Percentiles rank a stretch among this genome's conserved stretches.
phyloP scores from a whole-genome alignment of 805 yeast genomes.

The Kregervanrija pseudodelftensis region DNA sequence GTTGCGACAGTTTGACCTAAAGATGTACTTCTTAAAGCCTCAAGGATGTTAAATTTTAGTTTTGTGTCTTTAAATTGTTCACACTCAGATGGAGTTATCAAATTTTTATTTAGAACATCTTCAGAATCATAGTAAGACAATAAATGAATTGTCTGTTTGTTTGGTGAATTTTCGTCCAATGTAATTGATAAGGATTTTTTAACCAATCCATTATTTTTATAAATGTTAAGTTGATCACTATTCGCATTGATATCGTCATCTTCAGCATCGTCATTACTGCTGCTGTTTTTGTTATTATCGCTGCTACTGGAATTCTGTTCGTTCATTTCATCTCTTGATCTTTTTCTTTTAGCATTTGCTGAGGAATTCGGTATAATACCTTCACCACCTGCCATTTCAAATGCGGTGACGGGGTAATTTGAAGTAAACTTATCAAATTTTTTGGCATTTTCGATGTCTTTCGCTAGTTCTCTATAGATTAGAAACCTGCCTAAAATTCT shows the following conservation, averaged over 20 bases:
- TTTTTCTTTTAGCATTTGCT: neutral
- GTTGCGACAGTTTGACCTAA: constrained; percentile 38
- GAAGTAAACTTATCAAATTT: constrained; percentile 18
- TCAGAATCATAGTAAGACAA: constrained; percentile 72
- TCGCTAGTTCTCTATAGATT: constrained; percentile 67
- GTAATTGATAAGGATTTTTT: constrained; percentile 75
- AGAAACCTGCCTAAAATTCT: constrained; percentile 80
- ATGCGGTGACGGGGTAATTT: constrained; percentile 8
- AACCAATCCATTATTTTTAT: constrained; percentile 65
- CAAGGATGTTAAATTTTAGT: constrained; percentile 43
- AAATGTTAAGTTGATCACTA: constrained; percentile 32
- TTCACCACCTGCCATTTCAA: constrained; percentile 13
- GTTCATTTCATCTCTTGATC: neutral
- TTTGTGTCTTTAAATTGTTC: constrained; percentile 41
- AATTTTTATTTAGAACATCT: constrained; percentile 56
- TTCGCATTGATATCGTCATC: neutral
- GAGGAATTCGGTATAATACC: constrained; percentile 1
- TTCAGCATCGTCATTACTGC: neutral
- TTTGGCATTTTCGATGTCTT: constrained; percentile 20
- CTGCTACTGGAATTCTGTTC: neutral
- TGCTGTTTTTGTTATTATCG: constrained; percentile 1
- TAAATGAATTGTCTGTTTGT: constrained; percentile 53
- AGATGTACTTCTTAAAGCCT: constrained; percentile 49
- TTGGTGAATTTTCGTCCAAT: constrained; percentile 25
- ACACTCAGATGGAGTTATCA: constrained; percentile 52